These are phyloP conservation scores for Starmerella floricola DNA, from an alignment of 805 yeast genomes.

Conservation along the genomic window DNA sequence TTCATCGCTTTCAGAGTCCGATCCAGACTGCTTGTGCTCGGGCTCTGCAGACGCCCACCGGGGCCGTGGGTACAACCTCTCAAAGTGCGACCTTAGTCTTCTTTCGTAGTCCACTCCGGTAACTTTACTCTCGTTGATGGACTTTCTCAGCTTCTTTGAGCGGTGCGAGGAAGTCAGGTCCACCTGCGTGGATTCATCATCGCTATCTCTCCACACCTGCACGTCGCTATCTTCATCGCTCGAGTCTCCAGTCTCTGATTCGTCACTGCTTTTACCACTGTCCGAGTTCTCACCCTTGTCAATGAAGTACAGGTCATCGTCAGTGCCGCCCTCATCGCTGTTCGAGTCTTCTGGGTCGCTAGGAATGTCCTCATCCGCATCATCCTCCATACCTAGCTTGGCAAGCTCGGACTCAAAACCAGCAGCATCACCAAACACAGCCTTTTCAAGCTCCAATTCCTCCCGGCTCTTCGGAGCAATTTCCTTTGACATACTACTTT, in stretches of 20 bases:
- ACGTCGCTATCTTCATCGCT: slow-evolving; percentile 24
- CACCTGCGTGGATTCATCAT: slow-evolving; percentile 63
- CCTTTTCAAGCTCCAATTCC: slow-evolving; percentile 63
- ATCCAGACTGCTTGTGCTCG: slow-evolving; percentile 13
- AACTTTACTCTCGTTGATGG: slow-evolving; percentile 42
- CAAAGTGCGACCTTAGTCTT: slow-evolving; percentile 60
- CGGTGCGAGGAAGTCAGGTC: slow-evolving; percentile 49
- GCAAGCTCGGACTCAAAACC: slow-evolving; percentile 58
- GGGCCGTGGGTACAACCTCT: slow-evolving; percentile 69
- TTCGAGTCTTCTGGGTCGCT: slow-evolving; percentile 25
- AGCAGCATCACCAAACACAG: slow-evolving; percentile 80
- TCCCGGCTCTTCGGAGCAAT: slow-evolving; percentile 57
- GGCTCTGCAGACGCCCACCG: slow-evolving; percentile 51
- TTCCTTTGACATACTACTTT: neutral
- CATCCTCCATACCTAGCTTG: slow-evolving; percentile 45
- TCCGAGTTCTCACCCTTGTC: slow-evolving; percentile 35
- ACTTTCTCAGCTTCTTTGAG: slow-evolving; percentile 57
- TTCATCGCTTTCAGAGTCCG: slow-evolving; percentile 21
- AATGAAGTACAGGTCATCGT: slow-evolving; percentile 43
- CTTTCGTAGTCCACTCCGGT: slow-evolving; percentile 49
- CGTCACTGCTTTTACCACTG: slow-evolving; percentile 27
- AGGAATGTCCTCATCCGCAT: slow-evolving; percentile 27
- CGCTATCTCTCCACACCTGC: slow-evolving; percentile 72
- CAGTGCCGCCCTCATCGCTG: slow-evolving; percentile 20
- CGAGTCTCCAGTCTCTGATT: slow-evolving; percentile 30